Conservation (phyloP, 2,329 filamentous ascomycete genomes). For the Exophiala xenobiotica region DNA sequence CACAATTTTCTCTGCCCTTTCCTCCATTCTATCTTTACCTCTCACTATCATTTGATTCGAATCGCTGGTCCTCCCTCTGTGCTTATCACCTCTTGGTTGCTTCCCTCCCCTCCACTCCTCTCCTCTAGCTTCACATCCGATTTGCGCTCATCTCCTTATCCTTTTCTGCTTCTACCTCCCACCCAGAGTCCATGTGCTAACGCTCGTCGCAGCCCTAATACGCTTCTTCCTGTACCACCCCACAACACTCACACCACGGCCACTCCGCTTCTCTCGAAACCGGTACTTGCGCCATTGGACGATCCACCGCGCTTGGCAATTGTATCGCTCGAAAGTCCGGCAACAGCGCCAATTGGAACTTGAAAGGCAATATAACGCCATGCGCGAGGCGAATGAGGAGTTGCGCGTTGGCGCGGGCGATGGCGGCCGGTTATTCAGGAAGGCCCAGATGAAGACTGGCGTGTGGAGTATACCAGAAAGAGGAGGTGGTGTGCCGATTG, state of each 20-base stretch:
- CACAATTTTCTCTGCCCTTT: too few relatives aligned
- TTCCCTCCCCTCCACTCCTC: too few relatives aligned
- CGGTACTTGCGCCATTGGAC: slow-evolving; percentile 95
- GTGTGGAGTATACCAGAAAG: slow-evolving; percentile 59
- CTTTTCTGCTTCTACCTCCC: neutral
- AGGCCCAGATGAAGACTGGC: slow-evolving; percentile 88
- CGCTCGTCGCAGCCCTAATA: slow-evolving; percentile 54
- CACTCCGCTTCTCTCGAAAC: slow-evolving; percentile 84
- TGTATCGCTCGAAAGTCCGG: slow-evolving; percentile 70
- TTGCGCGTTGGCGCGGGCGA: slow-evolving; percentile 58
- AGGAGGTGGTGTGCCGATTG: slow-evolving; percentile 74
- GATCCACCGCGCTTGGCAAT: slow-evolving; percentile 92
- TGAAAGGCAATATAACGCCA: slow-evolving; percentile 75
- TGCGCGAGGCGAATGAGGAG: slow-evolving; percentile 83
- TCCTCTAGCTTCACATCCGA: too few relatives aligned
- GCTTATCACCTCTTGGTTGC: too few relatives aligned
- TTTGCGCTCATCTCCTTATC: too few relatives aligned
- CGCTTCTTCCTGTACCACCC: slow-evolving; percentile 70
- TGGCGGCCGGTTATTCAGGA: slow-evolving; percentile 68
- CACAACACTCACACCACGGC: slow-evolving; percentile 59
- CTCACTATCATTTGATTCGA: too few relatives aligned
- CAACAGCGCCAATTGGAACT: slow-evolving; percentile 67
- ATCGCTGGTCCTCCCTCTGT: too few relatives aligned
- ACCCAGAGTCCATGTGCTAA: neutral
- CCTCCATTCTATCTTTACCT: too few relatives aligned